These are phyloP conservation scores for Polychaeton citri DNA, from an alignment of 2,329 filamentous ascomycete species.

Conservation along the genomic window DNA sequence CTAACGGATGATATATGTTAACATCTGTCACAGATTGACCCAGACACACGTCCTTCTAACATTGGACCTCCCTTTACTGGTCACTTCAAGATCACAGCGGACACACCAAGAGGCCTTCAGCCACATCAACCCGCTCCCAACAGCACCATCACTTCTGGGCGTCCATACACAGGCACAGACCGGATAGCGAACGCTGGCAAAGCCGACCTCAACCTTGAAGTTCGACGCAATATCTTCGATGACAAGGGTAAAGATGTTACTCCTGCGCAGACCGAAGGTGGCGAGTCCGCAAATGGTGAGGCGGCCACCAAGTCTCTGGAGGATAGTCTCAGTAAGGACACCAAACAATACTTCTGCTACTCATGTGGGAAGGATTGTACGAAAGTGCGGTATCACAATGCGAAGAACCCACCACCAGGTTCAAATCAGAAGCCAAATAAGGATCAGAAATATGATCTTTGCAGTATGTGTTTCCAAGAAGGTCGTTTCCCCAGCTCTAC, in stretches of 20 bases:
- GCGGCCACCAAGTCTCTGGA: conserved; percentile 45
- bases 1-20: conserved; percentile 2
- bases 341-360: conserved; percentile 64
- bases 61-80: conserved; percentile 95
- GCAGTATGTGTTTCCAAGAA: conserved; percentile 80
- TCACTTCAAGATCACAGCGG: conserved; percentile 90
- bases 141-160: conserved; percentile 46
- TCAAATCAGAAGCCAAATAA: conserved; percentile 38
- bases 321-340: conserved; percentile 46
- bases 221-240: conserved; percentile 92
- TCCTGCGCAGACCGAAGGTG: conserved; percentile 37
- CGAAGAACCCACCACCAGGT: conserved; percentile 40
- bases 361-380: conserved; percentile 88
- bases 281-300: conserved; percentile 56
- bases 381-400: conserved; percentile 54
- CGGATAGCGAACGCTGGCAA: conserved; percentile 56
- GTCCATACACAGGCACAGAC: conserved; percentile 56
- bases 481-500: conserved; percentile 70
- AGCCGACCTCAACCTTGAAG: conserved; percentile 76
- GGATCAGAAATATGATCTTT: conserved; percentile 69
- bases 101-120: conserved; percentile 87
- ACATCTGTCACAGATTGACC: conserved; percentile 60
- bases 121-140: conserved; percentile 86
- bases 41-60: conserved; percentile 85
- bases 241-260: conserved; percentile 75